Base-by-base conservation (phyloP, 768 basidiomycete genomes). In the Lactifluus piperatus region DNA sequence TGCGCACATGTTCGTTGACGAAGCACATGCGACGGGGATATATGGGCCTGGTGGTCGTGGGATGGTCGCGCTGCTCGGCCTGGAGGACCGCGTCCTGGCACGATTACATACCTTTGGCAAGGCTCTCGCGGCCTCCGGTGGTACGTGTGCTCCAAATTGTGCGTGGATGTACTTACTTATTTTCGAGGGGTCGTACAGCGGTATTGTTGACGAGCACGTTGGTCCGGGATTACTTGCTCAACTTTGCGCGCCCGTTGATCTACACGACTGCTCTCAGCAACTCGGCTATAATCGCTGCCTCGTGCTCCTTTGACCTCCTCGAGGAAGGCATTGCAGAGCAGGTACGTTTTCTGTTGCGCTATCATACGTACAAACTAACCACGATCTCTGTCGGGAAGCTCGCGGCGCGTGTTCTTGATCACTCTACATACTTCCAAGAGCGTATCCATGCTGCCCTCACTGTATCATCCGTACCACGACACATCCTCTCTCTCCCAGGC, bases 21-120 rank as follows among this genome's bases (percentile, higher is more conserved):
- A 97, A 69, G 95, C 95, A 0, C 95, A 98, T 71, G 81, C 93
- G 7, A 97, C 92, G 0, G 94, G 94, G 0, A 75, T 97, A 5
- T 94, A 93, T 70, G 94, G 94, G 0, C 77, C 81, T 0, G 72
- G 80, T 37, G 93, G 93, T 1, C 75, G 82, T 41, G 94, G 94
- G 0, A 70, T 92, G 3, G 88, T 90, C 4, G 80, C 80, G 3
- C 71, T 80, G 53, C 71, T 91, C 16, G 89, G 88, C 0, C 71
- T 94, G 44, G 86, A 90, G 67, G 69, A 79, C 16, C 79, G 83
- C 56, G 84, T 97, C 10, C 75, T 88, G 7, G 86, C 85, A 18
- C 75, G 94, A 45, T 73, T 97, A 43, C 87, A 91, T 69, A 98
- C 94, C 0, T 97, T 97, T 71, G 94, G 94, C 2, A 97, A 98